A percentile compares a stretch with the other conserved stretches of the same genome.
Conservation (phyloP, 352 stramenopile species). For the Pythium phragmitis region DNA sequence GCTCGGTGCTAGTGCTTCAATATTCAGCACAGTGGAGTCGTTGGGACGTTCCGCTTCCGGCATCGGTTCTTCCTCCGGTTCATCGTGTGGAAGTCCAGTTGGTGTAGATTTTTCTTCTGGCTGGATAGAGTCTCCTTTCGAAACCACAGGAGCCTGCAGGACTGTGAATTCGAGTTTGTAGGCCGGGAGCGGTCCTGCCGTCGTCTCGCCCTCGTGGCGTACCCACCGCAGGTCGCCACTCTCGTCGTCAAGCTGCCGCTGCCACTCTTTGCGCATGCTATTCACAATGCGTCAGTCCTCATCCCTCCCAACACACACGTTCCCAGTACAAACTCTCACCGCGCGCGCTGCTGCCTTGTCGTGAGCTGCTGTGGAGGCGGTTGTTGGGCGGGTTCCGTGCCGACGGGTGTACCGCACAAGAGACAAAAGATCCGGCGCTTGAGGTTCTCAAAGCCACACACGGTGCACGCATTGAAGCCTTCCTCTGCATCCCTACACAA, state of each 20-base stretch:
- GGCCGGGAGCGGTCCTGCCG: background rate
- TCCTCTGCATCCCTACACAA: slow-evolving; percentile 11
- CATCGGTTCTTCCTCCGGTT: background rate
- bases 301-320: background rate
- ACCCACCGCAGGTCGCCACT: background rate
- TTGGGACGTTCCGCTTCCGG: background rate
- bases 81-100: background rate
- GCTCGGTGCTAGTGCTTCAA: background rate
- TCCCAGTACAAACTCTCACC: background rate
- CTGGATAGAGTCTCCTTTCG: background rate
- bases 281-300: background rate
- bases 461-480: slow-evolving; percentile 8
- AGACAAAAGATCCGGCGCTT: slow-evolving; percentile 13
- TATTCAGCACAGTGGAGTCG: background rate
- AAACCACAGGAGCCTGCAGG: background rate
- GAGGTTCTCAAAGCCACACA: slow-evolving; percentile 21
- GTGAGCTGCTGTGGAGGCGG: background rate
- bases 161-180: slow-evolving; percentile 15
- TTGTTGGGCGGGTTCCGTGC: background rate
- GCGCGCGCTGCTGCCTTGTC: slow-evolving; percentile 7
- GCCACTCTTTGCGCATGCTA: slow-evolving; percentile 17
- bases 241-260: slow-evolving; percentile 6
- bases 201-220: background rate
- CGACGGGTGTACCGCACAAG: slow-evolving; percentile 9
- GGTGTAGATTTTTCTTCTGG: background rate